Evolutionary conservation across 2,329 filamentous ascomycete genomes (phyloP).

Genomic region (Ramularia collo-cygni): DNA sequence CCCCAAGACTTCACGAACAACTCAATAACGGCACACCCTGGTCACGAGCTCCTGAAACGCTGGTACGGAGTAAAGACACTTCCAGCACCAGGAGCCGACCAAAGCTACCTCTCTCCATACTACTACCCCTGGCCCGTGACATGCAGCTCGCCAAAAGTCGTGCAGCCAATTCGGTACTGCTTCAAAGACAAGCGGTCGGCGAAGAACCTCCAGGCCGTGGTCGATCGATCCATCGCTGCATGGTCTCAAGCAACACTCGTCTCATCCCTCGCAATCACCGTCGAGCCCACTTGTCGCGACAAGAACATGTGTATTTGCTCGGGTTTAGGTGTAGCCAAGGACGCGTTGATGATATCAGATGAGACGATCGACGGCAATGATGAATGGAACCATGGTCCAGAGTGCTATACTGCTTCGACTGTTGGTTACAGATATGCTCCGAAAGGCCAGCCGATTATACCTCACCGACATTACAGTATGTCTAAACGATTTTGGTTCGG

Average conservation of each 20-base stretch:
- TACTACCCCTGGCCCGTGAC: conserved; percentile 16
- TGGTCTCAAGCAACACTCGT: conserved; percentile 15
- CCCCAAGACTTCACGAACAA: background rate
- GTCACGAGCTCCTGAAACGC: conserved; percentile 4
- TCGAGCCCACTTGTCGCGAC: conserved; percentile 7
- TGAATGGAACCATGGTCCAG: conserved; percentile 7
- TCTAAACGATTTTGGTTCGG: background rate
- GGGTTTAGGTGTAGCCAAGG: background rate
- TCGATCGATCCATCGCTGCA: conserved; percentile 11
- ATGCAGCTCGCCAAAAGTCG: conserved; percentile 4
- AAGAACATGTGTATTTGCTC: conserved; percentile 6
- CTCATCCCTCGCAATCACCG: conserved; percentile 11
- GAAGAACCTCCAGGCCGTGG: conserved; percentile 11
- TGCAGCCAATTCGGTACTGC: conserved; percentile 18
- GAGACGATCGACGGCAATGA: conserved; percentile 13
- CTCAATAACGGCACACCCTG: background rate
- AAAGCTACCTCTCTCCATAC: background rate
- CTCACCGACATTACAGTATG: conserved; percentile 1
- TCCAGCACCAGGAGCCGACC: background rate
- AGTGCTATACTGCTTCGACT: conserved; percentile 12
- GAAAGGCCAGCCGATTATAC: background rate
- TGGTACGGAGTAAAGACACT: conserved; percentile 12
- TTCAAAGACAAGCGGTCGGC: conserved; percentile 15
- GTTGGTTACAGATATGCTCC: conserved; percentile 13
- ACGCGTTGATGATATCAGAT: conserved; percentile 18